Percentiles rank a stretch among this genome's conserved stretches.
phyloP scores from a whole-genome alignment of 2,329 filamentous ascomycete genomes.

The Thermochaetoides dissita region DNA sequence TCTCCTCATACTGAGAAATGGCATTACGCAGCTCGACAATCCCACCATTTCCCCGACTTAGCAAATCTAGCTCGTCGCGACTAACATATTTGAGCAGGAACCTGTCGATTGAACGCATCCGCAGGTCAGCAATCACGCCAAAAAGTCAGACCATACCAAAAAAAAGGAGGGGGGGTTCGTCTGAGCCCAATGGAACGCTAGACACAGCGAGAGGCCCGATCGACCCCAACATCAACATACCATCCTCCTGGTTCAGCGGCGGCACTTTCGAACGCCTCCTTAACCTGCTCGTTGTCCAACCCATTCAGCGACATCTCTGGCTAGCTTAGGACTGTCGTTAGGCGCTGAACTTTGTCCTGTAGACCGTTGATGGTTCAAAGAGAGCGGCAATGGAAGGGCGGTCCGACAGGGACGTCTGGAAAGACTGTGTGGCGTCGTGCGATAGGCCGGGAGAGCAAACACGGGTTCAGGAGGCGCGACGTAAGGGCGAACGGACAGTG shows the following conservation, averaged over 20 bases:
- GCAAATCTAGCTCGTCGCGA: constrained; percentile 73
- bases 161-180: background rate
- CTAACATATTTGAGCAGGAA: constrained; percentile 85
- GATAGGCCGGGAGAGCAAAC: background rate
- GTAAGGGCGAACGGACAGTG: constrained; percentile 5
- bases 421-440: background rate
- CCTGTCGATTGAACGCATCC: constrained; percentile 37
- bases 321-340: background rate
- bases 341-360: constrained; percentile 1
- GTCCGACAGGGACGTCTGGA: constrained; percentile 1
- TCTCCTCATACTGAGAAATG: constrained; percentile 66
- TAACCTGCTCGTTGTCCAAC: constrained; percentile 65
- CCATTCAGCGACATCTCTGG: constrained; percentile 84
- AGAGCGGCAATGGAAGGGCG: constrained; percentile 6
- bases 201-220: background rate
- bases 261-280: constrained; percentile 71
- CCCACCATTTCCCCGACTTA: constrained; percentile 65
- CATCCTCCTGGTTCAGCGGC: constrained; percentile 81
- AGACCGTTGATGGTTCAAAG: constrained; percentile 1
- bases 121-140: background rate
- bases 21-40: constrained; percentile 69
- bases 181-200: too few species aligned
- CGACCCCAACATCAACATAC: constrained; percentile 40
- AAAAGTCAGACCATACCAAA: constrained; percentile 2
- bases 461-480: constrained; percentile 7